phyloP scores from a whole-genome alignment of 371 early-diverging fungal species.

The Basidiobolus meristosporus region DNA sequence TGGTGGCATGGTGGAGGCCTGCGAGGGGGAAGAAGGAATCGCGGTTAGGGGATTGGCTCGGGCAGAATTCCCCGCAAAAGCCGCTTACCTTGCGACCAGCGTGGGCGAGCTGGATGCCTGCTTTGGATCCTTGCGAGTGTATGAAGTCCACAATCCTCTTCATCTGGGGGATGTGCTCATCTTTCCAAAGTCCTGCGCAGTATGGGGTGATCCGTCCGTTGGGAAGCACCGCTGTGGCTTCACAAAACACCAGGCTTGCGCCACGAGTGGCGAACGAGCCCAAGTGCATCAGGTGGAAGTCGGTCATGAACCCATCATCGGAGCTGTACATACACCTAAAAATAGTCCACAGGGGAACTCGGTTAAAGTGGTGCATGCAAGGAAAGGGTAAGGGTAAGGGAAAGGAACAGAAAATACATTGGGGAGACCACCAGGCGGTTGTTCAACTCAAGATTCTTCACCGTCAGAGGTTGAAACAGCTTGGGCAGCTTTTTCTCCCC shows the following conservation, averaged over 20 bases:
- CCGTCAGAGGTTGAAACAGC: constrained; percentile 40
- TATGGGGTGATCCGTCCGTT: constrained; percentile 61
- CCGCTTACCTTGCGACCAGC: constrained; percentile 43
- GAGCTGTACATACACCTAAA: constrained; percentile 32
- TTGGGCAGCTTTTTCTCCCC: constrained; percentile 5
- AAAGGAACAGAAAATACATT: constrained; percentile 39
- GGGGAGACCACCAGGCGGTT: constrained; percentile 66
- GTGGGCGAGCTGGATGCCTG: constrained; percentile 65
- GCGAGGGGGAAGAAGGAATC: neutral
- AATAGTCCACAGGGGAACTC: neutral
- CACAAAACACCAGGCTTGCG: constrained; percentile 52
- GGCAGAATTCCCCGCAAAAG: neutral
- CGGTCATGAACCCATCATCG: constrained; percentile 25
- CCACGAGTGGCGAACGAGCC: constrained; percentile 50
- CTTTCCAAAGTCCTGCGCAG: constrained; percentile 57
- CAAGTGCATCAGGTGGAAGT: constrained; percentile 49
- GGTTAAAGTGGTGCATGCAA: neutral
- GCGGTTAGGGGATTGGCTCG: neutral
- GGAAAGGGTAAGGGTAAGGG: neutral
- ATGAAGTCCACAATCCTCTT: constrained; percentile 35
- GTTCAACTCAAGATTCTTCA: constrained; percentile 31
- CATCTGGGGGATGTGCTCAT: constrained; percentile 44
- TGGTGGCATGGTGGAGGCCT: constrained; percentile 29
- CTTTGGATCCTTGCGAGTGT: constrained; percentile 33
- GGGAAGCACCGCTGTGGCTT: constrained; percentile 58